phyloP scores from a whole-genome alignment of 2,329 filamentous ascomycete genomes.

The Periconia macrospinosa region DNA sequence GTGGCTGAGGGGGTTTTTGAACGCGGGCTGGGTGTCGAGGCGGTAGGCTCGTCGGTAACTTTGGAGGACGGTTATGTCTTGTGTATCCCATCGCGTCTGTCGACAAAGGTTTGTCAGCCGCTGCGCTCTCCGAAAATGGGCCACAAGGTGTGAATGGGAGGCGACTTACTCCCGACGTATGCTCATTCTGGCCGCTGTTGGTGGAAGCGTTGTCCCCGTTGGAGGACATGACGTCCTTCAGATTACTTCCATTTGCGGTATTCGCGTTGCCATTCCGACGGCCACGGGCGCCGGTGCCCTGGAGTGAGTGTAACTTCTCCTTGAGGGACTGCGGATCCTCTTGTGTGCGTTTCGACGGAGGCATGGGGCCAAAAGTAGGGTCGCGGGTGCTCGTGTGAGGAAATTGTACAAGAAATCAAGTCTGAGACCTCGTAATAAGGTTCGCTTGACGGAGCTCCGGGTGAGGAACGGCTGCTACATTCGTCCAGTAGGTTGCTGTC shows the following conservation, averaged over 20 bases:
- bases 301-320: slow-evolving; percentile 47
- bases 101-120: slow-evolving; percentile 12
- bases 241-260: slow-evolving; percentile 34
- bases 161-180: slow-evolving; percentile 37
- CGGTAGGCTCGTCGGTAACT: slow-evolving; percentile 74
- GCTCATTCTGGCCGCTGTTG: slow-evolving; percentile 38
- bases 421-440: slow-evolving; percentile 13
- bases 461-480: slow-evolving; percentile 14
- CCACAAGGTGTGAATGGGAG: slow-evolving; percentile 2
- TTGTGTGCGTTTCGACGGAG: slow-evolving; percentile 38
- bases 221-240: slow-evolving; percentile 41
- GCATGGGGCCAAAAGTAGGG: slow-evolving; percentile 29
- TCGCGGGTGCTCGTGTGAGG: background rate
- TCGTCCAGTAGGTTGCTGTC: slow-evolving; percentile 10
- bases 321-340: slow-evolving; percentile 46
- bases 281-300: slow-evolving; percentile 40
- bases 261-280: slow-evolving; percentile 31
- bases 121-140: slow-evolving; percentile 1
- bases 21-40: slow-evolving; percentile 71
- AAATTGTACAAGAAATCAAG: slow-evolving; percentile 4
- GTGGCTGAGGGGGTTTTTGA: slow-evolving; percentile 55
- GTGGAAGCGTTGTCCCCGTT: slow-evolving; percentile 39
- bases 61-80: slow-evolving; percentile 70
- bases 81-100: slow-evolving; percentile 67
- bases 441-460: slow-evolving; percentile 5